Evolutionary conservation across 2,329 filamentous ascomycete genomes (phyloP), one percentile per base, ranked within the genome.

Genomic region (Trichoderma koningiopsis): DNA sequence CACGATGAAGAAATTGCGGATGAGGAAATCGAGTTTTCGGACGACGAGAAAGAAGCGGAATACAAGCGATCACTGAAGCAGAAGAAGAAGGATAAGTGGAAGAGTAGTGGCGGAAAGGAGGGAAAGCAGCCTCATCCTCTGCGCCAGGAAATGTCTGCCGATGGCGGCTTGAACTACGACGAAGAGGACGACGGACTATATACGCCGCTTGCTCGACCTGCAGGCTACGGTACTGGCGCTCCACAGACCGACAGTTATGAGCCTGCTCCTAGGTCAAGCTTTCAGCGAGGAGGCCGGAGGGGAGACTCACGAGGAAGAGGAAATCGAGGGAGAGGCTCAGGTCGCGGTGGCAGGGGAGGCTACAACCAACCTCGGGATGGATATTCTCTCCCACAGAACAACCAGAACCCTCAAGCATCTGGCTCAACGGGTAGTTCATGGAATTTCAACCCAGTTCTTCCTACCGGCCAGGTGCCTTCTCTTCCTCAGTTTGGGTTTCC

Each of bases 21-120:
- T 37, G 92, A 97, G 47, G 95, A 98, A 77, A 87, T 93, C 74
- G 96, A 98, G 77, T 98, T 98, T 78, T 97, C 95, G 0, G 96
- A 99, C 74, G 96, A 99, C 75, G 96, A 99, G 80, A 92, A 92
- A 74, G 96, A 99, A 80, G 91, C 91, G 8, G 92, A 94, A 74
- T 89, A 93, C 77, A 96, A 91, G 81, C 83, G 87, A 68, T 85
- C 86, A 70, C 75, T 88, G 64, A 94, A 94, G 80, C 86, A 89
- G 72, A 91, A 91, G 79, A 88, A 86, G 74, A 87, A 84, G 76
- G 83, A 83, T 35, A 80, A 78, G 70, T 79, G 75, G 75, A 83
- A 82, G 71, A 37, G 29, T 22, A 19, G 27, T 19, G 82, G 80
- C 64, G 84, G 79, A 71, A 81, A 79, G 55, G 81, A 79, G 37